These are phyloP conservation scores for Conringia planisiliqua DNA, from an alignment of 345 rosid genomes.

Conservation along the genomic window DNA sequence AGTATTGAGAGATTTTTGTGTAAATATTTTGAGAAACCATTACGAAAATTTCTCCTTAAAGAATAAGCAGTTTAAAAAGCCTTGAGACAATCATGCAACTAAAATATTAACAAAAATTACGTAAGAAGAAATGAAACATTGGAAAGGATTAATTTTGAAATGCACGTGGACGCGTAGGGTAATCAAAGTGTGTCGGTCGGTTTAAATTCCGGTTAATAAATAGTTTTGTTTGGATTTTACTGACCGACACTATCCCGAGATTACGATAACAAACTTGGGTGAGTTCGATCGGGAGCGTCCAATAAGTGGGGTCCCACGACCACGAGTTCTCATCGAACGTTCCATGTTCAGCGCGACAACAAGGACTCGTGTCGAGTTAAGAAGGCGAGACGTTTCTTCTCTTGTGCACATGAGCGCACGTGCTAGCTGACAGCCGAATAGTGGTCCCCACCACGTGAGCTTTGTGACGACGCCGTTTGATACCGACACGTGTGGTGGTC, in stretches of 20 bases:
- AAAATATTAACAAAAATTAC: background rate
- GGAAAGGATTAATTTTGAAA: background rate
- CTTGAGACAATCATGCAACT: background rate
- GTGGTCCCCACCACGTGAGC: slow-evolving; percentile 54
- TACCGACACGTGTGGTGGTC: slow-evolving; percentile 16
- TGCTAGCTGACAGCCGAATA: slow-evolving; percentile 38
- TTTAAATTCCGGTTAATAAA: background rate
- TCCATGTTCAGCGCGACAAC: slow-evolving; percentile 32
- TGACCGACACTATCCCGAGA: slow-evolving; percentile 33
- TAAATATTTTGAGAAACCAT: too few relatives aligned
- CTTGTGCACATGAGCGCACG: slow-evolving; percentile 64
- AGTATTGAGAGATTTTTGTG: too few relatives aligned
- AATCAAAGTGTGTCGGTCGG: slow-evolving; percentile 29
- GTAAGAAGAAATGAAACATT: background rate
- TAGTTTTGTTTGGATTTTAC: slow-evolving; percentile 8
- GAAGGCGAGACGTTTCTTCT: slow-evolving; percentile 6
- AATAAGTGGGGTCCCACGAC: slow-evolving; percentile 25
- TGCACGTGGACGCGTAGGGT: slow-evolving; percentile 23
- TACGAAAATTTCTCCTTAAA: too few relatives aligned
- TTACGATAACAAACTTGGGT: slow-evolving; percentile 9
- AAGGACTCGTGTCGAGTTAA: slow-evolving; percentile 29
- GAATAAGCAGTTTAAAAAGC: background rate
- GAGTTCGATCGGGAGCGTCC: slow-evolving; percentile 15
- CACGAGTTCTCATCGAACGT: slow-evolving; percentile 25
- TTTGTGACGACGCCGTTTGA: slow-evolving; percentile 9